Evolutionary conservation across 805 yeast species (phyloP).

Genomic region (Kockiozyma suomiensis): DNA sequence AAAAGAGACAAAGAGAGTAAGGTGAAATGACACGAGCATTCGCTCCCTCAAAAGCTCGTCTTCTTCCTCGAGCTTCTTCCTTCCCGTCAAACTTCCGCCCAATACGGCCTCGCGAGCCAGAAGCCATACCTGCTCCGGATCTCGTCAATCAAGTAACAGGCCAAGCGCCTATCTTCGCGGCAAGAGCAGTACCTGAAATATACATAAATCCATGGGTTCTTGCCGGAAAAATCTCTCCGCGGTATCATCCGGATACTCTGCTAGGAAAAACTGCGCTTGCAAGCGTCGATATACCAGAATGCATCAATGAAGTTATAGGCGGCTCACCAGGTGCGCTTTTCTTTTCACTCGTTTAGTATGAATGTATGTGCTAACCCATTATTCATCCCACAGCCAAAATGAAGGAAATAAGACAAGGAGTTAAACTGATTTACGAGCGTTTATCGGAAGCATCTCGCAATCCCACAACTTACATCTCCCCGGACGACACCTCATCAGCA

Average conservation of each 20-base stretch:
- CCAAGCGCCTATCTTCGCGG: not conserved
- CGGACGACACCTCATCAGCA: not conserved
- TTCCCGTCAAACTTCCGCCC: not conserved
- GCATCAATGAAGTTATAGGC: conserved; percentile 16
- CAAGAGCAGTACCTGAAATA: conserved; percentile 16
- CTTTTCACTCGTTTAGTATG: not conserved
- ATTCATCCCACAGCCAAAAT: conserved; percentile 3
- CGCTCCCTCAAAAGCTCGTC: not conserved
- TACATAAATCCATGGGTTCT: conserved; percentile 15
- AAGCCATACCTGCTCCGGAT: conserved; percentile 14
- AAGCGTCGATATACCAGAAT: conserved; percentile 14
- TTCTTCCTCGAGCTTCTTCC: not conserved
- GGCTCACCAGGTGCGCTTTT: conserved; percentile 20
- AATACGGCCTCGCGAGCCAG: not conserved
- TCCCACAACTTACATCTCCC: not conserved
- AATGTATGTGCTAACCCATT: not conserved
- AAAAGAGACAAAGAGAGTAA: no score
- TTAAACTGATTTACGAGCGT: conserved; percentile 15
- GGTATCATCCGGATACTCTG: conserved; percentile 23
- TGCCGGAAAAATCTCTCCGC: conserved; percentile 1
- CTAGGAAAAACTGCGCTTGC: conserved; percentile 21
- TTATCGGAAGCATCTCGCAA: not conserved
- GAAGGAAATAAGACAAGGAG: conserved; percentile 17
- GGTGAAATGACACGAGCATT: not conserved
- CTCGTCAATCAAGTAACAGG: not conserved